Base-by-base conservation (phyloP, 2,329 filamentous ascomycete genomes). In the Aspergillus viridinutans region DNA sequence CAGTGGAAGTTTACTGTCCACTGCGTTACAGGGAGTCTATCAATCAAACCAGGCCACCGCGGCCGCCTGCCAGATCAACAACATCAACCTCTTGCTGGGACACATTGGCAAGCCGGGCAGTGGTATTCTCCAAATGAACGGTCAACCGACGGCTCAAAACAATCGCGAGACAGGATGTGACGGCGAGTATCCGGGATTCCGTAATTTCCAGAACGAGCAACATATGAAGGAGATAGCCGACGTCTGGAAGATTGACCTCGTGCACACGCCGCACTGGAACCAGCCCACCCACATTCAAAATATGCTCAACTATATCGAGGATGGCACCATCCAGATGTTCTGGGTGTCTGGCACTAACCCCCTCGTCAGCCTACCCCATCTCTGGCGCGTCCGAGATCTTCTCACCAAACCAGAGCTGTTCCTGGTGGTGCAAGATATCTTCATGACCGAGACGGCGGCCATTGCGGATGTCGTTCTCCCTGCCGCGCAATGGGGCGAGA, bases 31-130 rank as follows among this genome's bases (percentile, higher is more conserved):
- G 57, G 74, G 74, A 3, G 74, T 76, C 4, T 76, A 76, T 54
- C 73, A 76, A 58, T 74, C 72, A 1, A 72, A 75, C 62, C 74
- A 76, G 57, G 72, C 71, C n/a, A 75, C 74, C 3, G 72, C 74
- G 2, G 68, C 65, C 52, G 72, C 73, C 1, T 75, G 73, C 57
- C 71, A 74, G 57, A 73, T 76, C 59, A 75, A 76, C 61, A 76
- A 75, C 57, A 74, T 76, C 65, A 75, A 74, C 50, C 67, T 76
- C 1, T 62, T 75, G 1, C 67, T 67, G 6, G 73, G 73, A 1
- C 61, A 67, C 17, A 72, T 75, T 20, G 72, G 73, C 5, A 72
- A 65, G 43, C 66, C 70, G 1, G 73, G 73, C 14, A 67, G 69
- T 49, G 73, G 73, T 8, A 63, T 76, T 52, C 60, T 72, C 8